A percentile compares a stretch with the other conserved stretches of the same genome.
Evolutionary conservation across 345 rosid species (phyloP).

Genomic region (Turnera subulata): DNA sequence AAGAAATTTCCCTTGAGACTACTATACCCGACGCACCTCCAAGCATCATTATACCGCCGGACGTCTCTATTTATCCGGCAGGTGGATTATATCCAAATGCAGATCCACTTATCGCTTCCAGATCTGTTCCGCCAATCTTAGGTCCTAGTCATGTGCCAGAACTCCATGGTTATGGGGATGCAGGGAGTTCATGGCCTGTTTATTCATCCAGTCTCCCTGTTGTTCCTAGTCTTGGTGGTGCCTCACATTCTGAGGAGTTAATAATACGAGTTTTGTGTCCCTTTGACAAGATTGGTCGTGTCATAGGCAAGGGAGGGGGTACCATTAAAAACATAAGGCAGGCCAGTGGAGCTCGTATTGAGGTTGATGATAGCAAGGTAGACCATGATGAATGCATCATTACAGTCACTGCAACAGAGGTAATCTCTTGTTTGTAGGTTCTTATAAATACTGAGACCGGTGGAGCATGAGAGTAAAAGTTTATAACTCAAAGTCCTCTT

Average conservation of each 20-base stretch:
- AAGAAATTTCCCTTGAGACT: constrained; percentile 82
- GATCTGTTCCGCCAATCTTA: constrained; percentile 58
- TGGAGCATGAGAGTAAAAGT: no score
- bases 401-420: constrained; percentile 68
- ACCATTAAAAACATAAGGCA: constrained; percentile 90
- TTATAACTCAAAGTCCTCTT: no score
- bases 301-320: constrained; percentile 90
- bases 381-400: constrained; percentile 69
- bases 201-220: constrained; percentile 72
- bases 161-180: constrained; percentile 66
- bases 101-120: constrained; percentile 53
- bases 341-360: constrained; percentile 77
- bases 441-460: no score
- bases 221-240: constrained; percentile 46
- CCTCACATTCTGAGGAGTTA: constrained; percentile 64
- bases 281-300: constrained; percentile 84
- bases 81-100: constrained; percentile 65
- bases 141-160: constrained; percentile 58
- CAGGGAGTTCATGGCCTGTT: constrained; percentile 60
- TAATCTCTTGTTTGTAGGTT: not conserved
- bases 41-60: constrained; percentile 82
- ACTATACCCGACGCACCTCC: constrained; percentile 58
- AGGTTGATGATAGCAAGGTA: constrained; percentile 73
- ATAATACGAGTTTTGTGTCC: constrained; percentile 66
- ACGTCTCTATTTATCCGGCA: constrained; percentile 69